Evolutionary conservation across 1,284 basidiomycete species (phyloP).

Genomic region (Boletellus deceptivus): DNA sequence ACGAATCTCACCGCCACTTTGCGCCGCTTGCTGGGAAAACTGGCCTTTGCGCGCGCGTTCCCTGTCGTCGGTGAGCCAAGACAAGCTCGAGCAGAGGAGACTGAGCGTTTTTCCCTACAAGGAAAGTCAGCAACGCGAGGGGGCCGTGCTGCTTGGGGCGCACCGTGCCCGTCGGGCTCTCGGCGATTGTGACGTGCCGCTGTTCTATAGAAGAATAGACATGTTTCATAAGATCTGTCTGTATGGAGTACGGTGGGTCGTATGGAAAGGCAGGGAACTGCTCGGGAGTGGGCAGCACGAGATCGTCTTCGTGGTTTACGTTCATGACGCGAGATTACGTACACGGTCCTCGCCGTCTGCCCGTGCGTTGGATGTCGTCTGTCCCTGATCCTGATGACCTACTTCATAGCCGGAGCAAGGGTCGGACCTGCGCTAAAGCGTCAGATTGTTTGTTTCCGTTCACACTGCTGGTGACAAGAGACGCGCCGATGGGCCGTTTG

Average conservation of each 20-base stretch:
- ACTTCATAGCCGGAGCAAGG: too few relatives aligned
- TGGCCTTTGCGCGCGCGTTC: constrained; percentile 65
- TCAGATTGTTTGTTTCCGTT: too few relatives aligned
- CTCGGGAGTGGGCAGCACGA: constrained; percentile 55
- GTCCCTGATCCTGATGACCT: too few relatives aligned
- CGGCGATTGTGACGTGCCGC: constrained; percentile 75
- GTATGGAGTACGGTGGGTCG: constrained; percentile 81
- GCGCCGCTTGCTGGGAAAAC: constrained; percentile 38
- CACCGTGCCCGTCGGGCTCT: constrained; percentile 85
- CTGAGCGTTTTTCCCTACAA: constrained; percentile 84
- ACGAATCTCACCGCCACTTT: constrained; percentile 35
- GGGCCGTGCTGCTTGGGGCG: constrained; percentile 16
- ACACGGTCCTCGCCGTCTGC: background rate
- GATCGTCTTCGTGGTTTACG: constrained; percentile 13
- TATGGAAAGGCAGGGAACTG: constrained; percentile 80
- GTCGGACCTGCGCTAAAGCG: too few relatives aligned
- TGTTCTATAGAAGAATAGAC: constrained; percentile 81
- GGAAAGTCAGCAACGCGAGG: constrained; percentile 3
- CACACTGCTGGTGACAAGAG: too few relatives aligned
- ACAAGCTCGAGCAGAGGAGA: constrained; percentile 74
- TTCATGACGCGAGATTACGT: background rate
- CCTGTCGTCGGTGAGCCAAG: constrained; percentile 76
- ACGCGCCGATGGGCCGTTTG: too few relatives aligned
- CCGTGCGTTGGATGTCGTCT: too few relatives aligned
- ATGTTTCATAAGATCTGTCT: constrained; percentile 85